Base-by-base conservation (phyloP, 495 filamentous ascomycete genomes). In the Venustampulla echinocandica region DNA sequence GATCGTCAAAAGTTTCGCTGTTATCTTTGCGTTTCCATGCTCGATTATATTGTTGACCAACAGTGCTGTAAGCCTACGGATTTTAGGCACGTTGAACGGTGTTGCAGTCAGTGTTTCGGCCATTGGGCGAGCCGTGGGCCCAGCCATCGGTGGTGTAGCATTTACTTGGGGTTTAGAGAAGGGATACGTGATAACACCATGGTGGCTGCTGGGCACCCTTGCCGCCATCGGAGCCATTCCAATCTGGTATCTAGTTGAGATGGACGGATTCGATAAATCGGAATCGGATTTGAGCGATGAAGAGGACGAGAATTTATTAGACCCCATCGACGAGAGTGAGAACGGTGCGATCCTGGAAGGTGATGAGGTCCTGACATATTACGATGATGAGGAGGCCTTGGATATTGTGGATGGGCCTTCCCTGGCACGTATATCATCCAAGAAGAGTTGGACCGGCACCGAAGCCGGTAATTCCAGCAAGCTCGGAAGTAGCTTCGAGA, bases 41-140 rank as follows among this genome's bases (percentile, higher is more conserved):
- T 81, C 73, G 13, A 92, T 84, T n/a, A 93, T 95, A 55, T 64
- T 95, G 15, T 69, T 97, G 14, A 95, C 90, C 36, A 97, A 95
- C 65, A 86, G 82, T 14, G 88, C 88, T 1, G 63, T 69, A 0
- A 84, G 76, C 36, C 66, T 95, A 24, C 68, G 75, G 23, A 74
- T 93, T 37, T 74, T 95, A 5, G 90, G 89, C 0, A 94, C 90
- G 1, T 65, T 97, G 40, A 97, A 97, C 59, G 90, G 90, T 0
- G 78, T 95, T 42, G 85, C 84, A 0, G 90, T 87, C 0, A 82
- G 81, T 39, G 72, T 89, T 23, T 81, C 79, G 50, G 87, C 85
- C 0, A 56, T 95, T 15, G 89, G 89, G 7, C 70, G 87, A 22
- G 88, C 85, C 1, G 56, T 71, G 10, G 90, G 90, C 0, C 90